These are phyloP conservation scores for Telopea speciosissima DNA, from an alignment of 177 flowering plant species.

Conservation along the genomic window DNA sequence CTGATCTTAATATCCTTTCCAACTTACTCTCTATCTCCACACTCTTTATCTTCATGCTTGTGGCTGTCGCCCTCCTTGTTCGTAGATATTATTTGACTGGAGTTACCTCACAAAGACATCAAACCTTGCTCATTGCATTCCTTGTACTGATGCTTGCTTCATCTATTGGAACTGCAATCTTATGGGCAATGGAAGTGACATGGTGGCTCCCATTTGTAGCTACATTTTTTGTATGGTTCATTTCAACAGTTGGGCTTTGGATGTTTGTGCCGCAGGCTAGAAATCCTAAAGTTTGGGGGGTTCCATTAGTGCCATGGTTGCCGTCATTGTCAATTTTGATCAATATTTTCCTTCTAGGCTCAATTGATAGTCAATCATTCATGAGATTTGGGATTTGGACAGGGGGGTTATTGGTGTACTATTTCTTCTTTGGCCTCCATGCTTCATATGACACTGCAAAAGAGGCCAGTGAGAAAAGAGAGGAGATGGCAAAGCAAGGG, in stretches of 20 bases:
- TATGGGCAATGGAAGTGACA: conserved; percentile 19
- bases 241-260: conserved; percentile 27
- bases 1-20: conserved; percentile 30
- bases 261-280: conserved; percentile 35
- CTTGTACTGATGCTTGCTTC: conserved; percentile 24
- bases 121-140: conserved; percentile 22
- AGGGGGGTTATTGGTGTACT: conserved; percentile 25
- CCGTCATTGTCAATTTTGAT: conserved; percentile 44
- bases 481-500: neutral
- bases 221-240: conserved; percentile 30
- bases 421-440: conserved; percentile 38
- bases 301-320: conserved; percentile 54
- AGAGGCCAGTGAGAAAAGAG: conserved; percentile 1
- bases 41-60: conserved; percentile 40
- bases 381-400: conserved; percentile 34
- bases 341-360: conserved; percentile 45
- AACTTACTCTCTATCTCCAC: conserved; percentile 40
- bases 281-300: conserved; percentile 43
- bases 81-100: conserved; percentile 32
- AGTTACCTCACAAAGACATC: conserved; percentile 19
- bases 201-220: conserved; percentile 25
- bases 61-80: conserved; percentile 36
- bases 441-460: conserved; percentile 38
- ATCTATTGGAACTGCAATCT: conserved; percentile 21
- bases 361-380: conserved; percentile 26